Evolutionary conservation across 208 protist genomes (phyloP).

Genomic region (Blastocrithidia nonstop): DNA sequence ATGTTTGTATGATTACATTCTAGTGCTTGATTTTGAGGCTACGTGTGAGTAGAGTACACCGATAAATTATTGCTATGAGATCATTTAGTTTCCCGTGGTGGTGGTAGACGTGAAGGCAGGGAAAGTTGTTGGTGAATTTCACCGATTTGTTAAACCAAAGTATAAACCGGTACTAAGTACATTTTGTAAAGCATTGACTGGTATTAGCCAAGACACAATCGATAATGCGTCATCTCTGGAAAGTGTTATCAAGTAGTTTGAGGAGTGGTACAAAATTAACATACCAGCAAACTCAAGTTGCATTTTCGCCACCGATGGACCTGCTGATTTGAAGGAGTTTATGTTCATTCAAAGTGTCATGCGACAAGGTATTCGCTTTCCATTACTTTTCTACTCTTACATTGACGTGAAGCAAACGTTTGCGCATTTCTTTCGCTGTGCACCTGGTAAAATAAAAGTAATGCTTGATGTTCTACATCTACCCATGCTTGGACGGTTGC

Average conservation of each 20-base stretch:
- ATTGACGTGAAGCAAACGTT: slow-evolving; percentile 80
- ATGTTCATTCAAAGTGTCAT: slow-evolving; percentile 66
- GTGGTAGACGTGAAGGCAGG: slow-evolving; percentile 58
- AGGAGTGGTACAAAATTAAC: slow-evolving; percentile 62
- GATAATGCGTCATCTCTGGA: slow-evolving; percentile 53
- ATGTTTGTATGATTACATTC: slow-evolving; percentile 83
- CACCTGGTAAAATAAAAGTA: slow-evolving; percentile 67
- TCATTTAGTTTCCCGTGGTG: slow-evolving; percentile 93
- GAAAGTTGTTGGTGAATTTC: slow-evolving; percentile 68
- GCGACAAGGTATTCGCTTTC: slow-evolving; percentile 67
- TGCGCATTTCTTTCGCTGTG: slow-evolving; percentile 55
- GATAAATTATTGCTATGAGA: slow-evolving; percentile 81
- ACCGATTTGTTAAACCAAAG: slow-evolving; percentile 78
- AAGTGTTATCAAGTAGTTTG: slow-evolving; percentile 65
- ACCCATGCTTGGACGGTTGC: slow-evolving; percentile 62
- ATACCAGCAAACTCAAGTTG: slow-evolving; percentile 29
- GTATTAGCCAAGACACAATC: slow-evolving; percentile 84
- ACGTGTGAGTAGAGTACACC: slow-evolving; percentile 73
- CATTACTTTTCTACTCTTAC: slow-evolving; percentile 69
- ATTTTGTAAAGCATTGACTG: slow-evolving; percentile 88
- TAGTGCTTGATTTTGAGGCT: slow-evolving; percentile 86
- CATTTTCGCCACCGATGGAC: slow-evolving; percentile 71
- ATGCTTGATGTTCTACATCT: slow-evolving; percentile 75
- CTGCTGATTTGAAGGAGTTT: slow-evolving; percentile 69
- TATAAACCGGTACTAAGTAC: slow-evolving; percentile 56